A percentile compares a stretch with the other conserved stretches of the same genome.
phyloP scores from a whole-genome alignment of 2,329 filamentous ascomycete species.

The Colletotrichum sp. region DNA sequence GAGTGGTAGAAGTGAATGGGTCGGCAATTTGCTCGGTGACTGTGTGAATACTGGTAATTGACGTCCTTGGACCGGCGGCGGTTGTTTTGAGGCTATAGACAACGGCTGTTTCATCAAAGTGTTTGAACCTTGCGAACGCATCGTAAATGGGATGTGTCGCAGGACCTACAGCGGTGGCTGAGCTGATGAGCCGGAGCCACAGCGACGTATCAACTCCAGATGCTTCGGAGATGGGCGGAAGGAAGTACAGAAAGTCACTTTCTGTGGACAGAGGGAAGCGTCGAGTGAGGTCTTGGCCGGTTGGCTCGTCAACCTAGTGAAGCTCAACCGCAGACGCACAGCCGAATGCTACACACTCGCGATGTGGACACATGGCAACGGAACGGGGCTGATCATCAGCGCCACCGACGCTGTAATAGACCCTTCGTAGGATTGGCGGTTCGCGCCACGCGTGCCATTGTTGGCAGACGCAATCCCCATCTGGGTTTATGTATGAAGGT shows the following conservation, averaged over 20 bases:
- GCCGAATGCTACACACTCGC: constrained; percentile 69
- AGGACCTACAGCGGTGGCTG: constrained; percentile 47
- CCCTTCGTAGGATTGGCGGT: constrained; percentile 18
- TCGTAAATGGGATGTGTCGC: constrained; percentile 24
- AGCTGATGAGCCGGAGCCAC: constrained; percentile 68
- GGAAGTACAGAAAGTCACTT: constrained; percentile 64
- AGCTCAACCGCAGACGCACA: constrained; percentile 67
- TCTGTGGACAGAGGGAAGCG: constrained; percentile 61
- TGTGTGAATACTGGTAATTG: constrained; percentile 1
- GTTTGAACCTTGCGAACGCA: not conserved
- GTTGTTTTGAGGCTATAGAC: constrained; percentile 25
- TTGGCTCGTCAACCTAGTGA: constrained; percentile 58
- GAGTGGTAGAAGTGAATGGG: not conserved
- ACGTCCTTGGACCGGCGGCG: not conserved
- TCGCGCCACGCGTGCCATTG: constrained; percentile 19
- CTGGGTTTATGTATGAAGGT: not conserved
- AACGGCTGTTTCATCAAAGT: not conserved
- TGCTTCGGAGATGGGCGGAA: constrained; percentile 49
- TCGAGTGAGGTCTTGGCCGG: constrained; percentile 53
- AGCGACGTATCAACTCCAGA: constrained; percentile 53
- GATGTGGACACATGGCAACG: constrained; percentile 69
- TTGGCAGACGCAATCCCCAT: constrained; percentile 27
- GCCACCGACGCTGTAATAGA: constrained; percentile 58
- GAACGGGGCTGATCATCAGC: constrained; percentile 68
- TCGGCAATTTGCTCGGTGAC: not conserved